Percentiles rank a stretch among this genome's conserved stretches.
Conservation (phyloP, 495 filamentous ascomycete species). For the Penicillium coprophilum region DNA sequence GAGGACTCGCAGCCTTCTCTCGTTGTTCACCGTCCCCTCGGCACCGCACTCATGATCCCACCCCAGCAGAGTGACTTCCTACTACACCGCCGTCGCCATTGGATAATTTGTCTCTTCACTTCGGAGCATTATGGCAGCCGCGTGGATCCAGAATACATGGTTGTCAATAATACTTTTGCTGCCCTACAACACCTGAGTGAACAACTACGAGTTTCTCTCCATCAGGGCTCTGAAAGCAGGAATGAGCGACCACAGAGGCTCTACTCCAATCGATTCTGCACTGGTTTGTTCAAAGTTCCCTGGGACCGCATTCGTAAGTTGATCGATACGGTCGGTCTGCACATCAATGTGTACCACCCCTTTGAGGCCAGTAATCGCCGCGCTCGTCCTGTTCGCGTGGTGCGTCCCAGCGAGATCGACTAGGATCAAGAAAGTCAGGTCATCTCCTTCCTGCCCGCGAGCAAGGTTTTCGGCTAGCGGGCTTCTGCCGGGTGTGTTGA, state of each 20-base stretch:
- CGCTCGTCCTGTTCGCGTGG: neutral
- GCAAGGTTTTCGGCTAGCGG: neutral
- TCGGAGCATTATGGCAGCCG: conserved; percentile 33
- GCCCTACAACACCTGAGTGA: conserved; percentile 42
- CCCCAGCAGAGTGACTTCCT: conserved; percentile 32
- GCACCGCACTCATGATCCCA: conserved; percentile 47
- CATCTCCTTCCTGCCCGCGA: neutral
- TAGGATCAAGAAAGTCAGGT: too few relatives aligned
- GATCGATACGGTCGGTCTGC: neutral
- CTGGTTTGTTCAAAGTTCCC: conserved; percentile 4
- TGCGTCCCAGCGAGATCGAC: neutral
- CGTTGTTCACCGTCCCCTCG: conserved; percentile 22
- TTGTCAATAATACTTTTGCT: conserved; percentile 39
- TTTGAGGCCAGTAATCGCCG: neutral
- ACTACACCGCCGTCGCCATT: conserved; percentile 32
- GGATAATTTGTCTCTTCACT: conserved; percentile 53
- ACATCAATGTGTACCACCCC: conserved; percentile 2
- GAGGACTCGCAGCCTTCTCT: neutral
- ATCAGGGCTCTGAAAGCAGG: neutral
- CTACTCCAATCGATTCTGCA: neutral
- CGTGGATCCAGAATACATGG: conserved; percentile 27
- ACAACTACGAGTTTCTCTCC: neutral
- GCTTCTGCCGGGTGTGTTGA: neutral
- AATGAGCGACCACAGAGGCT: neutral
- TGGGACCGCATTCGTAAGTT: neutral